Percentiles rank a stretch among this genome's conserved stretches.
phyloP scores from a whole-genome alignment of 495 filamentous ascomycete species.

The Aspergillus hancockii region DNA sequence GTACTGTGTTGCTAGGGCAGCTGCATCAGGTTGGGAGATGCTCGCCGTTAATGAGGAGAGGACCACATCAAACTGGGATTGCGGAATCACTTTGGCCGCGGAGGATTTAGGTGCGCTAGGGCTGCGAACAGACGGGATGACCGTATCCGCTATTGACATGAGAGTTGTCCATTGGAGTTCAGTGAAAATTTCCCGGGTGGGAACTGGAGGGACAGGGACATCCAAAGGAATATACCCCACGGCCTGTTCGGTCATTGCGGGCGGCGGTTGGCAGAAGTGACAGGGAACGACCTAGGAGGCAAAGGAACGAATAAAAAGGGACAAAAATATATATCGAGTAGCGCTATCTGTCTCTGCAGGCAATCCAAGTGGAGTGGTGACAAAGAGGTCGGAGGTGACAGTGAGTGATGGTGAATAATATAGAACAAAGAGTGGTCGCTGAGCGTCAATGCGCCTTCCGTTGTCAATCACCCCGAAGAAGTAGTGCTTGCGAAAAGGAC shows the following conservation, averaged over 20 bases:
- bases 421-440: not conserved
- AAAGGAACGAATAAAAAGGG: not conserved
- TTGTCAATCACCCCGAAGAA: conserved; percentile 4
- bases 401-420: conserved; percentile 1
- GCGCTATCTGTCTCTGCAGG: not conserved
- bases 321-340: not conserved
- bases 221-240: conserved; percentile 39
- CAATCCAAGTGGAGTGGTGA: not conserved
- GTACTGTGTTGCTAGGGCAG: conserved; percentile 40
- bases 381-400: conserved; percentile 3
- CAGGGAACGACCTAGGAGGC: not conserved
- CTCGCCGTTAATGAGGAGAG: conserved; percentile 27
- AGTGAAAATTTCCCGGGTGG: conserved; percentile 41
- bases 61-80: conserved; percentile 36
- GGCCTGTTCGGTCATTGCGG: conserved; percentile 28
- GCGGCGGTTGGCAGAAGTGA: not conserved
- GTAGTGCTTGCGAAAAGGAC: conserved; percentile 11
- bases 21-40: conserved; percentile 33
- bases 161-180: conserved; percentile 57
- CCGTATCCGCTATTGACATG: conserved; percentile 54
- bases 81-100: conserved; percentile 35
- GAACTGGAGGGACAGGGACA: conserved; percentile 44
- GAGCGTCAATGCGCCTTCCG: conserved; percentile 5
- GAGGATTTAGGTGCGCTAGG: conserved; percentile 25
- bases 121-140: conserved; percentile 53